phyloP scores from a whole-genome alignment of 805 yeast species.

The Schwanniomyces pseudopolymorphus region DNA sequence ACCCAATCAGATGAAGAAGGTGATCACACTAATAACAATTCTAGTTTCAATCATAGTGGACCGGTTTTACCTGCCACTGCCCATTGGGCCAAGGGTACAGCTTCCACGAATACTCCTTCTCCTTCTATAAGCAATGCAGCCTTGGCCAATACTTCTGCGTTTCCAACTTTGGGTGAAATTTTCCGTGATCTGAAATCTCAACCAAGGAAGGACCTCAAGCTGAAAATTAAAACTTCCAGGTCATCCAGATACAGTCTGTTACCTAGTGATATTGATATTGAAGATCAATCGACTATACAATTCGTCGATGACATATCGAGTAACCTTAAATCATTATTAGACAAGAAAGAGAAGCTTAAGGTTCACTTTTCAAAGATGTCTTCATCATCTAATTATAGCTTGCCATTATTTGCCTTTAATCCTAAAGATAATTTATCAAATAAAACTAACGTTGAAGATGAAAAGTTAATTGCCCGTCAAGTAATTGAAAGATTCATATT shows the following conservation, averaged over 20 bases:
- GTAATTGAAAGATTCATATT: conserved; percentile 41
- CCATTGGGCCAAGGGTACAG: conserved; percentile 51
- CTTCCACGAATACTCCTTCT: conserved; percentile 30
- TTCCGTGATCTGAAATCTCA: conserved; percentile 37
- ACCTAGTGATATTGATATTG: conserved; percentile 50
- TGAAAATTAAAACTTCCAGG: conserved; percentile 28
- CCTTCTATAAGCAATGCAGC: conserved; percentile 36
- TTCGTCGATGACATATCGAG: conserved; percentile 50
- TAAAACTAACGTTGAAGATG: conserved; percentile 35
- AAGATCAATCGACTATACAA: conserved; percentile 44
- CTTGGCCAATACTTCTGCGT: conserved; percentile 51
- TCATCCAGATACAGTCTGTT: conserved; percentile 33
- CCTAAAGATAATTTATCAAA: conserved; percentile 22
- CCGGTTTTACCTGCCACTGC: conserved; percentile 70
- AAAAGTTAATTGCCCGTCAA: conserved; percentile 35
- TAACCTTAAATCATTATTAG: conserved; percentile 37
- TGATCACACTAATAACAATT: conserved; percentile 1
- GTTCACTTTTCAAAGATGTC: conserved; percentile 29
- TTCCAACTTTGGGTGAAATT: conserved; percentile 58
- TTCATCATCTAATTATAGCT: conserved; percentile 11
- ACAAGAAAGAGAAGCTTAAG: conserved; percentile 38
- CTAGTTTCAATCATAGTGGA: conserved; percentile 18
- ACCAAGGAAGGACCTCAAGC: conserved; percentile 23
- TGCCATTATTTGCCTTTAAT: conserved; percentile 55
- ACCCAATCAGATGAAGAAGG: conserved; percentile 12